phyloP scores from a whole-genome alignment of 129 eudicot genomes.

The Chrysanthemum makinoi region DNA sequence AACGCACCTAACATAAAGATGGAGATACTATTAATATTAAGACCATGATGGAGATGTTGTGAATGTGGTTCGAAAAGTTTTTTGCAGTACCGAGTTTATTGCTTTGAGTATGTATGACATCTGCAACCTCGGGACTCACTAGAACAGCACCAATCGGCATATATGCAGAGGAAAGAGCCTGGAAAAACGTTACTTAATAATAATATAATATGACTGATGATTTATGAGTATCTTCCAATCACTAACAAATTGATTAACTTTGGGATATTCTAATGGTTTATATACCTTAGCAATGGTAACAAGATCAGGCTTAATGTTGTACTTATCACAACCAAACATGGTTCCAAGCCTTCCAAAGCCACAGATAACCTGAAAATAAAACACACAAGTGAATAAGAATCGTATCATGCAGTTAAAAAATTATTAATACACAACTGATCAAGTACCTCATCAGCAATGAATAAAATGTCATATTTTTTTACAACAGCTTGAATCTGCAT shows the following conservation, averaged over 20 bases:
- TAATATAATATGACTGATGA: too few relatives aligned
- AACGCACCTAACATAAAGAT: slow-evolving; percentile 52
- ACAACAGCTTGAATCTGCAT: slow-evolving; percentile 84
- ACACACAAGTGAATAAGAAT: neutral
- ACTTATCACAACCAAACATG: slow-evolving; percentile 93
- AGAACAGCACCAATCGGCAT: slow-evolving; percentile 97
- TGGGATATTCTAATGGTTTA: neutral
- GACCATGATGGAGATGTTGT: slow-evolving; percentile 3
- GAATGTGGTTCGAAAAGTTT: neutral
- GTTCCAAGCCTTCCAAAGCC: slow-evolving; percentile 98
- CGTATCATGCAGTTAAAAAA: neutral
- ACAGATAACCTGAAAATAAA: slow-evolving; percentile 59
- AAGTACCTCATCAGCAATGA: slow-evolving; percentile 91
- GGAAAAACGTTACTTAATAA: neutral
- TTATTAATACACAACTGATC: neutral
- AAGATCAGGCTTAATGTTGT: slow-evolving; percentile 91
- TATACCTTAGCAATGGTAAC: slow-evolving; percentile 92
- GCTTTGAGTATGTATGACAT: slow-evolving; percentile 89
- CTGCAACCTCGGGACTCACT: slow-evolving; percentile 71
- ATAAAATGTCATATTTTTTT: slow-evolving; percentile 82
- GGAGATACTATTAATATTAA: neutral
- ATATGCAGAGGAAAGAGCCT: slow-evolving; percentile 98
- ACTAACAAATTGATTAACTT: too few relatives aligned
- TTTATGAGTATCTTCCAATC: too few relatives aligned
- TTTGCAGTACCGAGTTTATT: slow-evolving; percentile 69